phyloP scores from a whole-genome alignment of 2,329 filamentous ascomycete genomes.

The Cercospora sp. region DNA sequence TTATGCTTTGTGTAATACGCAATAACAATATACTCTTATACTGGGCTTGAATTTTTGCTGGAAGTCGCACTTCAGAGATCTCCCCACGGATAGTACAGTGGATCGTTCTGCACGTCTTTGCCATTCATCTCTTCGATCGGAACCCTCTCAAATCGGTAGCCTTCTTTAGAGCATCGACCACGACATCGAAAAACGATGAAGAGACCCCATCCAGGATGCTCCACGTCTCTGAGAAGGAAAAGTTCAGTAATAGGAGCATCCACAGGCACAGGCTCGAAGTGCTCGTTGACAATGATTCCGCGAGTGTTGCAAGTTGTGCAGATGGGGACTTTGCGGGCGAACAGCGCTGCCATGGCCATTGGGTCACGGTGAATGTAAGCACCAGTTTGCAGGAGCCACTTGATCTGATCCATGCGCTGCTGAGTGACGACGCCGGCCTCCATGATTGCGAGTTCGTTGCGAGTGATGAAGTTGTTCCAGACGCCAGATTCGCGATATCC shows the following conservation, averaged over 20 bases:
- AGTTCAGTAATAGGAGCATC: slow-evolving; percentile 6
- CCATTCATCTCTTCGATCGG: background rate
- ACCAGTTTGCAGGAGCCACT: slow-evolving; percentile 16
- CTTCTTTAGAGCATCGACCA: background rate
- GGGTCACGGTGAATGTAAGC: slow-evolving; percentile 19
- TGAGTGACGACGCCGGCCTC: slow-evolving; percentile 12
- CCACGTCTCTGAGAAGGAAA: slow-evolving; percentile 9
- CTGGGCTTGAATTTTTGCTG: too few species aligned
- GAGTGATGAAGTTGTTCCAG: slow-evolving; percentile 7
- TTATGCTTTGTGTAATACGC: background rate
- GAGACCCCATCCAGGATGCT: slow-evolving; percentile 16
- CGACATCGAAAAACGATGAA: slow-evolving; percentile 18
- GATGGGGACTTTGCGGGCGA: slow-evolving; percentile 14
- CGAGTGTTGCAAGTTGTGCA: slow-evolving; percentile 10
- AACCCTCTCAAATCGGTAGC: background rate
- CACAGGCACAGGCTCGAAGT: slow-evolving; percentile 6
- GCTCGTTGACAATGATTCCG: slow-evolving; percentile 14
- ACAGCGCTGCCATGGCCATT: slow-evolving; percentile 13
- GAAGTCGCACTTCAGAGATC: background rate
- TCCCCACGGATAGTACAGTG: background rate
- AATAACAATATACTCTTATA: too few species aligned
- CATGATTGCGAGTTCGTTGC: slow-evolving; percentile 14
- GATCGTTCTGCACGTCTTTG: background rate
- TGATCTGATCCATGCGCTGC: slow-evolving; percentile 17
- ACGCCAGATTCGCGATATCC: background rate